Conservation (phyloP, 441 rosid genomes). For the Corymbia calophylla region DNA sequence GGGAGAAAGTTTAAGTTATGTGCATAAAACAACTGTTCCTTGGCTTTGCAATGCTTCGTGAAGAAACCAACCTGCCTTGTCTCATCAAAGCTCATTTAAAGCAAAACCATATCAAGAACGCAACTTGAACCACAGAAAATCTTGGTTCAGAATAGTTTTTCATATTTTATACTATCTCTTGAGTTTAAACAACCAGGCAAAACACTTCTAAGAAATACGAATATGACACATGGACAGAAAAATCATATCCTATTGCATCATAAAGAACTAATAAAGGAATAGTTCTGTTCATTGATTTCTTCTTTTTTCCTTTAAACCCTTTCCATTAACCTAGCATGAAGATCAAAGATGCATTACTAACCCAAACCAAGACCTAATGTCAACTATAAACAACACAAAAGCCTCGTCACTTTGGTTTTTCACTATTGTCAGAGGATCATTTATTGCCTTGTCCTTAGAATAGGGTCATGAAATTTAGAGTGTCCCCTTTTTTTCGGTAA, state of each 20-base stretch:
- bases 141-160: not conserved
- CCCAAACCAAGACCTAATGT: not conserved
- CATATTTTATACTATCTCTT: not conserved
- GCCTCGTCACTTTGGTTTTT: not conserved
- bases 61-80: not conserved
- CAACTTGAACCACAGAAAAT: not conserved
- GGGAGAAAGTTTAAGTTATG: not conserved
- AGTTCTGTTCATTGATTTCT: not conserved
- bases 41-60: not conserved
- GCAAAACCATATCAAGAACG: not conserved
- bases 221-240: not conserved
- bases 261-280: not conserved
- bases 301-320: not conserved
- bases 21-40: not conserved
- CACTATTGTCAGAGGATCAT: not conserved
- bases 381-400: not conserved
- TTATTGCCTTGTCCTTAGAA: not conserved
- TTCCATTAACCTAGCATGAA: not conserved
- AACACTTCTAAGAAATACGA: not conserved
- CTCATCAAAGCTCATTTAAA: not conserved
- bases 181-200: not conserved
- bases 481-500: not conserved
- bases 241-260: not conserved
- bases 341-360: not conserved
- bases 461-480: not conserved